Base-by-base conservation (phyloP, 352 stramenopile genomes). In the Pythium periplocum region DNA sequence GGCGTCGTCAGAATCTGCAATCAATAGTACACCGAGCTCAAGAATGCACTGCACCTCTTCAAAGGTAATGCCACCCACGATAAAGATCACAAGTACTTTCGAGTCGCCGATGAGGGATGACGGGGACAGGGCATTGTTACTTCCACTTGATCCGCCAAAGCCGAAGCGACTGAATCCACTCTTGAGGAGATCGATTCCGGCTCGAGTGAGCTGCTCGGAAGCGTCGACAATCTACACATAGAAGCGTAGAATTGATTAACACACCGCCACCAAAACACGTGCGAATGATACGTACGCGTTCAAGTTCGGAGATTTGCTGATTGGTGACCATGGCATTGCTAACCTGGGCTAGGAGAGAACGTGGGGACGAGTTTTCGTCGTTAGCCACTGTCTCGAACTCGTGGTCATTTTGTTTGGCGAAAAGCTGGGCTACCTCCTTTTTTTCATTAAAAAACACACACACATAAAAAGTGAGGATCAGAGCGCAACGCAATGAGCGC, bases 81-180 rank as follows among this genome's bases (percentile, higher is more conserved):
- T 76, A 61, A 92, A 92, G 9, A 90, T 54, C 39, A 90, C 61
- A 35, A 90, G 49, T 5, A 83, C 49, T 7, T 66, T 64, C 2
- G 74, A 70, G 9, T 77, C 56, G 26, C 64, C 67, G 40, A 87
- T 82, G 12, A 38, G 63, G 63, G 44, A 51, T 9, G 53, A 59
- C 0, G 17, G 33, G 26, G 39, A 11, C n/a, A 57, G 30, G 39
- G 43, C 39, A 35, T 55, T 51, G 10, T 44, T 52, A 33, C 49
- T 66, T 43, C 48, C 68, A 44, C 52, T 53, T 39, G 55, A 53
- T 11, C 65, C 56, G 9, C 67, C 73, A 59, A 92, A 87, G 1
- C 82, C 82, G 55, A 92, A 89, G 32, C 82, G 80, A 63, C 78
- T 92, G 45, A 92, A 86, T 3, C 82, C 82, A n/a, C 78, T 89